Conservation (phyloP, 306 rosid species). For the Aeschynomene evenia region DNA sequence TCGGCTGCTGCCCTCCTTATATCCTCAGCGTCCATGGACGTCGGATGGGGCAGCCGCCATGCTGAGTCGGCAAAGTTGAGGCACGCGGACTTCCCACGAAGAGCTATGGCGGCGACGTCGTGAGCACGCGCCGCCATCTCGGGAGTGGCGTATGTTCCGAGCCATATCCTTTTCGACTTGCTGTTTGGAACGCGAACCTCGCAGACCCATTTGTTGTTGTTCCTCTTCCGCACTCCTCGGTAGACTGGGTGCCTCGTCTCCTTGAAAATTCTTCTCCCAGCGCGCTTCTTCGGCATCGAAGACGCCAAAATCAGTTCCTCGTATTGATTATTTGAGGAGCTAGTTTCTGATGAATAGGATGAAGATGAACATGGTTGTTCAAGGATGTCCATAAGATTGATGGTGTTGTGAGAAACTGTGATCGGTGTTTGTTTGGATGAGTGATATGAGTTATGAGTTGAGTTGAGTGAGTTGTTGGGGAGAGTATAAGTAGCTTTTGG, state of each 20-base stretch:
- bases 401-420: too few species aligned
- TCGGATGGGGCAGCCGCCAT: constrained; percentile 53
- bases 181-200: constrained; percentile 70
- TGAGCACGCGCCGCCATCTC: constrained; percentile 98
- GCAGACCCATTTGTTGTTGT: constrained; percentile 81
- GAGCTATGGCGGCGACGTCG: constrained; percentile 70
- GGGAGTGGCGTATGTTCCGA: constrained; percentile 71
- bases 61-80: constrained; percentile 82
- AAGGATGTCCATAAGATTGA: constrained; percentile 20
- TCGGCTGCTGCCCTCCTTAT: constrained; percentile 59
- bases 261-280: constrained; percentile 66
- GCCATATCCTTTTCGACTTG: constrained; percentile 67
- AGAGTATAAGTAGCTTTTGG: background rate
- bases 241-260: constrained; percentile 87
- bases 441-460: background rate
- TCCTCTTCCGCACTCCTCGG: constrained; percentile 68
- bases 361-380: background rate
- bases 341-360: constrained; percentile 9
- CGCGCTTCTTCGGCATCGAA: constrained; percentile 60
- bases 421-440: background rate
- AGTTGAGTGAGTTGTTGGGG: background rate
- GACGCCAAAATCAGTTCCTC: constrained; percentile 57
- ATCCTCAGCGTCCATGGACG: constrained; percentile 39
- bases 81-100: constrained; percentile 59
- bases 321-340: background rate